A percentile compares a stretch with the other conserved stretches of the same genome.
Evolutionary conservation across 176 grass and related monocot species (phyloP).

Genomic region (Aegilops umbellulata): DNA sequence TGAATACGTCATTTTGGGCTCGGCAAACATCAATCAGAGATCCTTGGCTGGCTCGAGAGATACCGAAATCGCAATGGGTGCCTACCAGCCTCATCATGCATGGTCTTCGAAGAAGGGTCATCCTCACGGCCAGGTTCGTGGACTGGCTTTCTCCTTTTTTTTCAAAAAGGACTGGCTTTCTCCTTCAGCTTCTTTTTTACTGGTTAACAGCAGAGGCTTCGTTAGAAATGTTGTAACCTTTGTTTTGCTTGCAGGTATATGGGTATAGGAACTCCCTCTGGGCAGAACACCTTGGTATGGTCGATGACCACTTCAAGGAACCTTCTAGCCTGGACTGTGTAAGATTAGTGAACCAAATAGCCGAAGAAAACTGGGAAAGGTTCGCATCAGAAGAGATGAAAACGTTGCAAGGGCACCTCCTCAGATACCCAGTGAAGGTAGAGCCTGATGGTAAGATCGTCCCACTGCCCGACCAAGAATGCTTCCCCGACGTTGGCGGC

Average conservation of each 20-base stretch:
- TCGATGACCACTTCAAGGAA: conserved; percentile 57
- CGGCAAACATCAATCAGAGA: conserved; percentile 97
- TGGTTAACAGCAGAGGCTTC: not conserved
- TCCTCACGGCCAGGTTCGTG: conserved; percentile 78
- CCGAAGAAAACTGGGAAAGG: conserved; percentile 61
- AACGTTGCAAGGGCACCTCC: conserved; percentile 68
- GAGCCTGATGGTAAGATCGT: conserved; percentile 58
- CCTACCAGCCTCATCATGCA: conserved; percentile 84
- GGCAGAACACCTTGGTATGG: conserved; percentile 80
- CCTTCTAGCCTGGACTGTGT: conserved; percentile 67
- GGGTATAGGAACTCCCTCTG: conserved; percentile 88
- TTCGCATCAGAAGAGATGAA: conserved; percentile 49
- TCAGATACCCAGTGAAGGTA: conserved; percentile 83
- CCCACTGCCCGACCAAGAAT: conserved; percentile 54
- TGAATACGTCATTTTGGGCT: conserved; percentile 85
- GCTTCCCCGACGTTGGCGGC: conserved; percentile 84
- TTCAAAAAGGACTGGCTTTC: not conserved
- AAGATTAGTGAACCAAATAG: conserved; percentile 64
- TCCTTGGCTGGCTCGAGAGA: conserved; percentile 86
- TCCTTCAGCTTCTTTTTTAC: not conserved
- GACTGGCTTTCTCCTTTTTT: not conserved
- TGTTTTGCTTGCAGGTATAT: conserved; percentile 51
- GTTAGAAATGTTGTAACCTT: not conserved
- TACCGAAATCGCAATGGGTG: conserved; percentile 98
- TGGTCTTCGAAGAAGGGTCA: conserved; percentile 64